phyloP scores from a whole-genome alignment of 2,329 filamentous ascomycete genomes.

The Didymosphaeria variabile region DNA sequence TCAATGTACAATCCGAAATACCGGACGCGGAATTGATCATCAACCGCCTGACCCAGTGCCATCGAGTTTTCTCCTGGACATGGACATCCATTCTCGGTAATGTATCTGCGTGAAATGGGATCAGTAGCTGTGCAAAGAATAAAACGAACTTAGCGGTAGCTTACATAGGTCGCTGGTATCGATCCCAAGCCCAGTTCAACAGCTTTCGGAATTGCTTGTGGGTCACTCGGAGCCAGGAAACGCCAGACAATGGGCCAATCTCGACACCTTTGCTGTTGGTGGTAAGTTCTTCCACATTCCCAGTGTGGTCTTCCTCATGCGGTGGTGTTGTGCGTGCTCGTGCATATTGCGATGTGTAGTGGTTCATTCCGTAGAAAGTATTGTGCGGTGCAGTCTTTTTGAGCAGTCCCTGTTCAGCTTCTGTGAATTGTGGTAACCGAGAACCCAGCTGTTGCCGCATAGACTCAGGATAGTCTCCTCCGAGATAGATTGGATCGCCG shows the following conservation, averaged over 20 bases:
- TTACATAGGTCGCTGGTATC: conserved; percentile 53
- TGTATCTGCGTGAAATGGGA: not conserved
- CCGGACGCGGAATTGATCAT: conserved; percentile 51
- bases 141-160: conserved; percentile 13
- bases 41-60: conserved; percentile 38
- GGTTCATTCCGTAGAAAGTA: conserved; percentile 55
- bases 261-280: conserved; percentile 52
- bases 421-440: conserved; percentile 50
- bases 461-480: conserved; percentile 52
- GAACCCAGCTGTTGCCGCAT: conserved; percentile 51
- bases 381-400: conserved; percentile 21
- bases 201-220: conserved; percentile 67
- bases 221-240: conserved; percentile 53
- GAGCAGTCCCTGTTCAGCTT: conserved; percentile 51
- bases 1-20: conserved; percentile 52
- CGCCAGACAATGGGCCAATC: conserved; percentile 40
- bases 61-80: conserved; percentile 50
- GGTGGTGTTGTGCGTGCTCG: conserved; percentile 46
- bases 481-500: conserved; percentile 37
- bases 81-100: conserved; percentile 53
- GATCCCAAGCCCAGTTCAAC: conserved; percentile 53
- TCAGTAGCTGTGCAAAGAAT: not conserved
- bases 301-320: conserved; percentile 51
- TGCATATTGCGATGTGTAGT: conserved; percentile 53
- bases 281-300: conserved; percentile 59